Base-by-base conservation (phyloP, 768 basidiomycete species). In the Leucogyrophana mollusca region DNA sequence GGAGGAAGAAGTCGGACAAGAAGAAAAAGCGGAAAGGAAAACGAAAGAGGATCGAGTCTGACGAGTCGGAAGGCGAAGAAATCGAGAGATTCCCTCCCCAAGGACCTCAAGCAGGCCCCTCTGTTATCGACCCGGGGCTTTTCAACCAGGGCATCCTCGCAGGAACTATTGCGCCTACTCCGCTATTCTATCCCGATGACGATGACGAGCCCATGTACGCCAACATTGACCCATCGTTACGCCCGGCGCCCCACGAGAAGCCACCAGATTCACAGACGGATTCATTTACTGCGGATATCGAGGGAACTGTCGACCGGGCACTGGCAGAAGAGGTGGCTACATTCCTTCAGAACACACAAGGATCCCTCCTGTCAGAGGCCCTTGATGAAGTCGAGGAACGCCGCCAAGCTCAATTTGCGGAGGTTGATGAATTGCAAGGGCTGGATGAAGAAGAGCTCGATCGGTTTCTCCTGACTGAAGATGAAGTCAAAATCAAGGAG, bases 381-480 rank as follows among this genome's bases (percentile, higher is more conserved):
- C 71, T 92, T 9, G 75, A 86, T 41, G 82, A 85, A 58, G 85
- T 75, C 0, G 83, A 90, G 32, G 69, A 79, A 55, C 73, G 80
- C 40, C 79, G 85, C 18, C 72, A 77, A 17, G 75, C 79, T 18
- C 72, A 79, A 34, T 64, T 66, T 30, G 70, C 76, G 16, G 58
- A 70, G 20, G 66, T 58, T 3, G 81, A 90, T 53, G 85, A 87
- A 52, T 68, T 92, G 37, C 60, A 73, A 17, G 90, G 86, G 13
- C 72, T 97, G n/a, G 87, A 96, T 64, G 94, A 97, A 57, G 90
- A 85, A 4, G 94, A 97, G 61, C 74, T 96, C 34, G 87, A 95
- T 61, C 73, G 72, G 20, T 87, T 96, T 59, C 69, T 91, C 45
- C 67, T 94, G 18, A 80, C 76, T 7, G 85, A 86, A 27, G 87